A percentile compares a stretch with the other conserved stretches of the same genome.
Conservation (phyloP, 257 asterid species). For the Solanum virginianum region DNA sequence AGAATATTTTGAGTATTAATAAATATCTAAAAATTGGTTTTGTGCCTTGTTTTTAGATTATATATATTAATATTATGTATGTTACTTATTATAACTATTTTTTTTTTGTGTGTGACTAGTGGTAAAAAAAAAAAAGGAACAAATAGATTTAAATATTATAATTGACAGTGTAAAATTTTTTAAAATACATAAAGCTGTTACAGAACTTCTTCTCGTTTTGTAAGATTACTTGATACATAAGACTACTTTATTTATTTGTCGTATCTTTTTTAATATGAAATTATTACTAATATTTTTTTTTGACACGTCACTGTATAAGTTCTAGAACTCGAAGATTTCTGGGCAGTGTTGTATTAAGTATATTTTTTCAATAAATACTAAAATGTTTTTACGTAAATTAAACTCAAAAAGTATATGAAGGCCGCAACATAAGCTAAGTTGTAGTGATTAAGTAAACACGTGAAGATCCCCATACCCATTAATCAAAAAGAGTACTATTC, state of each 20-base stretch:
- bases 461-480: neutral
- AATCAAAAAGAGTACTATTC: neutral
- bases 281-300: too few species aligned
- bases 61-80: neutral
- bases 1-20: too few species aligned
- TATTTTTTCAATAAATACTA: too few species aligned
- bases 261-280: too few species aligned
- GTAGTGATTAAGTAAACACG: neutral
- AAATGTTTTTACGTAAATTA: neutral
- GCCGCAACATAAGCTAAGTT: neutral
- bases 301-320: neutral
- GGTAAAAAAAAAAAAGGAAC: neutral
- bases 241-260: too few species aligned
- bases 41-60: too few species aligned
- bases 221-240: neutral
- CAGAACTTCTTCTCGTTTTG: neutral
- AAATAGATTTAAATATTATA: too few species aligned
- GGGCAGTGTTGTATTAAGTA: too few species aligned
- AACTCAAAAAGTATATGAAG: neutral
- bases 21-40: too few species aligned
- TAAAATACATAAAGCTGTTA: neutral
- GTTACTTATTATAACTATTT: too few species aligned
- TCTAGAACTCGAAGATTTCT: too few species aligned
- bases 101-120: neutral
- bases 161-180: neutral